These are phyloP conservation scores for Colletotrichum ledebouriae DNA, from an alignment of 2,329 filamentous ascomycete species.

Conservation along the genomic window DNA sequence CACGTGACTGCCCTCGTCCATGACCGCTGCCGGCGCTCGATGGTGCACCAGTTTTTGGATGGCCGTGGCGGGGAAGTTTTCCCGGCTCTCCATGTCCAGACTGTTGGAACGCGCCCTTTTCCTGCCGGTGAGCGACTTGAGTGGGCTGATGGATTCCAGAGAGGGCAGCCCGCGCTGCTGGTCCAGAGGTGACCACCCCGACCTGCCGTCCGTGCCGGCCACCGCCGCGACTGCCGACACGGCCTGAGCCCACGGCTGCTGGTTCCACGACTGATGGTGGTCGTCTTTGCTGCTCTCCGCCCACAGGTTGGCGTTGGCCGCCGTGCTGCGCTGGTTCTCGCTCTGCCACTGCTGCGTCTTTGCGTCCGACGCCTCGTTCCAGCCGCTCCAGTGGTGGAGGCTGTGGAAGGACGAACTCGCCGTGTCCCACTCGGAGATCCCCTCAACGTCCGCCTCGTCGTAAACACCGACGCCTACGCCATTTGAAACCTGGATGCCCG, in stretches of 20 bases:
- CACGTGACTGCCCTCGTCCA: slow-evolving; percentile 40
- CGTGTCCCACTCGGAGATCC: slow-evolving; percentile 40
- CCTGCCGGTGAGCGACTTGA: slow-evolving; percentile 38
- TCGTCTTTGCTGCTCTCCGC: slow-evolving; percentile 46
- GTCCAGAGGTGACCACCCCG: slow-evolving; percentile 41
- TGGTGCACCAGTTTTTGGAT: slow-evolving; percentile 43
- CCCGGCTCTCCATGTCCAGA: slow-evolving; percentile 43
- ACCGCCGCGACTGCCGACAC: slow-evolving; percentile 50
- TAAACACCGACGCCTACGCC: slow-evolving; percentile 41
- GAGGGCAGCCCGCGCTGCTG: slow-evolving; percentile 41
- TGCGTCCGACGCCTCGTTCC: slow-evolving; percentile 38
- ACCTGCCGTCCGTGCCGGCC: slow-evolving; percentile 42
- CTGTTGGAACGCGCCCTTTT: slow-evolving; percentile 43
- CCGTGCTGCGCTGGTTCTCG: slow-evolving; percentile 42
- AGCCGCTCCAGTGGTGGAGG: slow-evolving; percentile 42
- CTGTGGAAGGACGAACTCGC: slow-evolving; percentile 36
- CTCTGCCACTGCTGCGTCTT: slow-evolving; percentile 41
- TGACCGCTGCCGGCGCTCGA: slow-evolving; percentile 35
- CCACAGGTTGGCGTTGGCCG: slow-evolving; percentile 48
- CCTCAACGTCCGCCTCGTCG: slow-evolving; percentile 40
- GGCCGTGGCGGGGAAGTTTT: slow-evolving; percentile 43
- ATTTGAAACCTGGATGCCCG: slow-evolving; percentile 42
- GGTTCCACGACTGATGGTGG: slow-evolving; percentile 49
- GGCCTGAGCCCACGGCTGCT: slow-evolving; percentile 48
- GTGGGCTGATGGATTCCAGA: slow-evolving; percentile 42